Conservation (phyloP, 2,329 filamentous ascomycete species). For the Lasiodiplodia hormozganensis region DNA sequence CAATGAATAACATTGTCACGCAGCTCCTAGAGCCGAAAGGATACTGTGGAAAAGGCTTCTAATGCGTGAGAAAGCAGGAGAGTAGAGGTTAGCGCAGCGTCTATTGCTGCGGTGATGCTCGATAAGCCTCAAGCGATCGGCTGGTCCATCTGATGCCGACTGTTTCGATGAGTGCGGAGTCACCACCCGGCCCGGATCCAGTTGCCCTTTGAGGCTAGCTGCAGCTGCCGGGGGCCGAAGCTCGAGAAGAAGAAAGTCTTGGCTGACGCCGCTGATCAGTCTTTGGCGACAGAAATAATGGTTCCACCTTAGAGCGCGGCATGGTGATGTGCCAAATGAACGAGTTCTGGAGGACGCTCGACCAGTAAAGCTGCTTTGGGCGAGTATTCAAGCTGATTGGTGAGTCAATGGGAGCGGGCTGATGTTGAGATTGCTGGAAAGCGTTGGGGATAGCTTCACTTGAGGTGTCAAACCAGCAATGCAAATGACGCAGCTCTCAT, state of each 20-base stretch:
- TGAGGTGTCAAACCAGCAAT: background rate
- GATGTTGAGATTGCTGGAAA: background rate
- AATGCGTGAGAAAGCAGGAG: background rate
- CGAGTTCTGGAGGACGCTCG: background rate
- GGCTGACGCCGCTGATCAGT: slow-evolving; percentile 1
- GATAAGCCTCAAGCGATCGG: slow-evolving; percentile 1
- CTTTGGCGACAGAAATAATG: background rate
- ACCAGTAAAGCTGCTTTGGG: background rate
- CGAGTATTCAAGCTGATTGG: background rate
- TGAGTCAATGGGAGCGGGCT: background rate
- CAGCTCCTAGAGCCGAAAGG: background rate
- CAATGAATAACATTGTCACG: background rate
- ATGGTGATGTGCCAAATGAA: background rate
- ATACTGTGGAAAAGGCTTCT: background rate
- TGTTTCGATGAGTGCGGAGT: slow-evolving; percentile 8
- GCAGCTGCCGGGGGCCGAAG: slow-evolving; percentile 12
- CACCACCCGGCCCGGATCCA: slow-evolving; percentile 12
- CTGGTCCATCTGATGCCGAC: slow-evolving; percentile 1
- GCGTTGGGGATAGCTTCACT: background rate
- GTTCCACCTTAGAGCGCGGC: background rate
- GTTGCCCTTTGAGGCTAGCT: slow-evolving; percentile 15
- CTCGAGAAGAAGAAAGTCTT: slow-evolving; percentile 3
- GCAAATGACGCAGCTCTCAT: background rate
- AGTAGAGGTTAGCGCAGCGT: background rate
- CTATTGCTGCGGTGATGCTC: background rate